Evolutionary conservation across 2,329 filamentous ascomycete species (phyloP).

Genomic region (Penicillium olsonii): DNA sequence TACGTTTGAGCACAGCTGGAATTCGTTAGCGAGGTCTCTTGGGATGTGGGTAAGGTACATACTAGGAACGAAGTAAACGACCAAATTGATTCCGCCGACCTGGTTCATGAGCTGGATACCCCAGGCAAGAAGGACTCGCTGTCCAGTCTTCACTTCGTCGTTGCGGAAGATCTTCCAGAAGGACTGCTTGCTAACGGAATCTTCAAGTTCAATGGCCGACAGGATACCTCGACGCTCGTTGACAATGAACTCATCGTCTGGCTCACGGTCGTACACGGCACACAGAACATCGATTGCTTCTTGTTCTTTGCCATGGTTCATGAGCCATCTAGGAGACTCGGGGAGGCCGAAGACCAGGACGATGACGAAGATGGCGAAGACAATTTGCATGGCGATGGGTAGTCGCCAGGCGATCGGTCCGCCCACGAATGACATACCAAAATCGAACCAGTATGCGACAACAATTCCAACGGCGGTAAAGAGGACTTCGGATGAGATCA

Average conservation of each 20-base stretch:
- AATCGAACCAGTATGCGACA: slow-evolving; percentile 44
- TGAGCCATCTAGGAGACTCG: slow-evolving; percentile 24
- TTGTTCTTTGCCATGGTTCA: slow-evolving; percentile 9
- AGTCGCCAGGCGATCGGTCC: slow-evolving; percentile 29
- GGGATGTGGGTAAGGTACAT: background rate
- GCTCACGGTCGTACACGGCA: slow-evolving; percentile 3
- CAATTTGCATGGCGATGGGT: slow-evolving; percentile 28
- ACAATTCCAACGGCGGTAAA: slow-evolving; percentile 36
- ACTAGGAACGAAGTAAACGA: slow-evolving; percentile 37
- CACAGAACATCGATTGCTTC: slow-evolving; percentile 8
- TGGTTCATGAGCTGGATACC: slow-evolving; percentile 50
- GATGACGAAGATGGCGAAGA: slow-evolving; percentile 47
- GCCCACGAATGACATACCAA: slow-evolving; percentile 42
- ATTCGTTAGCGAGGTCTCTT: background rate
- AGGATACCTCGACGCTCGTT: background rate
- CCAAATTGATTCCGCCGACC: slow-evolving; percentile 46
- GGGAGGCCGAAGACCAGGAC: slow-evolving; percentile 32
- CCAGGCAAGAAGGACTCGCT: slow-evolving; percentile 49
- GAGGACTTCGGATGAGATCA: slow-evolving; percentile 39
- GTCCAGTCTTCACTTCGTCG: slow-evolving; percentile 43
- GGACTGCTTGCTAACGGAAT: slow-evolving; percentile 10
- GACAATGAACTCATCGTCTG: background rate
- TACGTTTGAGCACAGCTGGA: slow-evolving; percentile 14
- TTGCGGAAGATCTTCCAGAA: slow-evolving; percentile 43
- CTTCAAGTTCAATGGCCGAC: background rate